Evolutionary conservation across 2,329 filamentous ascomycete species (phyloP).

Genomic region (Didymella arachidicola): DNA sequence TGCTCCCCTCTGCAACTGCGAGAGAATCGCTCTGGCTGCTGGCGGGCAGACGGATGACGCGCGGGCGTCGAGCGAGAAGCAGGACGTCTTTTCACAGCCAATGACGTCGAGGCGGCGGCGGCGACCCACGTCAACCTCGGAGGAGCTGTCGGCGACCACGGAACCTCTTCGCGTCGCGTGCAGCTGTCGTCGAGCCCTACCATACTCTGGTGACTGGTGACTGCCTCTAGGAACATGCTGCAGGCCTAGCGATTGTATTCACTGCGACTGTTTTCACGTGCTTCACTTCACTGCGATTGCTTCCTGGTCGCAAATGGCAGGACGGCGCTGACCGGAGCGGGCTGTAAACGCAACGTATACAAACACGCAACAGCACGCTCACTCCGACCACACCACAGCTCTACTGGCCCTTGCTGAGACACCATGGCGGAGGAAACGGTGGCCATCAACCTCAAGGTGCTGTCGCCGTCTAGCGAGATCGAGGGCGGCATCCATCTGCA

Average conservation of each 20-base stretch:
- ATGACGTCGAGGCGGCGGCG: conserved; percentile 38
- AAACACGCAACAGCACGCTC: conserved; percentile 25
- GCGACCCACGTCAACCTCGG: conserved; percentile 12
- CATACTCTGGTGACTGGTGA: too few relatives aligned
- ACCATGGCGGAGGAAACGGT: conserved; percentile 36
- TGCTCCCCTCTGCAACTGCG: neutral
- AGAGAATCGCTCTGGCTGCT: neutral
- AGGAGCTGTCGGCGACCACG: conserved; percentile 11
- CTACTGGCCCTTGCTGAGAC: neutral
- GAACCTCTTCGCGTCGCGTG: conserved; percentile 2
- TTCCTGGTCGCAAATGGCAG: conserved; percentile 16
- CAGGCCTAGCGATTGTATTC: neutral
- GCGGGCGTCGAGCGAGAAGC: conserved; percentile 25
- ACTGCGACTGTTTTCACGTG: neutral
- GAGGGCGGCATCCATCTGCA: conserved; percentile 44
- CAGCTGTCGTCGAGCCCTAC: neutral
- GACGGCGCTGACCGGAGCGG: conserved; percentile 25
- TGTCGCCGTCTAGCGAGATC: conserved; percentile 51
- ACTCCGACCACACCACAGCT: conserved; percentile 1
- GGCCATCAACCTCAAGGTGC: conserved; percentile 49
- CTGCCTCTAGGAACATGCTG: neutral
- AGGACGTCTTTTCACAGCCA: conserved; percentile 27
- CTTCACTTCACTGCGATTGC: neutral
- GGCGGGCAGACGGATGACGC: conserved; percentile 21
- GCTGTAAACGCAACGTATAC: conserved; percentile 46